These are phyloP conservation scores for Phycomyces nitens DNA, from an alignment of 192 early-diverging fungal species.

Conservation along the genomic window DNA sequence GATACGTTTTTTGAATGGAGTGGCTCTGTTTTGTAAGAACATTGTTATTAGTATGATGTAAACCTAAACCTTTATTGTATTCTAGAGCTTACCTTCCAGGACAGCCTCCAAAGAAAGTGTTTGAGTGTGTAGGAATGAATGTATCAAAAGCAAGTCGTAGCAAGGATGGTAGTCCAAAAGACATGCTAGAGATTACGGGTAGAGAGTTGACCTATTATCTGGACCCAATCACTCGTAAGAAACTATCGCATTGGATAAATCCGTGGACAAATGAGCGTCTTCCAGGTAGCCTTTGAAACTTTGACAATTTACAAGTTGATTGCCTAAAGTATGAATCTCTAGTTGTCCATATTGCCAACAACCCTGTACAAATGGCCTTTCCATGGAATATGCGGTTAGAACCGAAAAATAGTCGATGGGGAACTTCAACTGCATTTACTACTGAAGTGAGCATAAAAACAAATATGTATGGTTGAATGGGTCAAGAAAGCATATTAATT, in stretches of 20 bases:
- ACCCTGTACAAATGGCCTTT: conserved; percentile 21
- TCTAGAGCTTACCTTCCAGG: conserved; percentile 12
- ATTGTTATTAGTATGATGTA: too few relatives aligned
- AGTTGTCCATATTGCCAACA: conserved; percentile 21
- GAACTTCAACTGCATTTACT: neutral
- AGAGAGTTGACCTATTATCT: conserved; percentile 22
- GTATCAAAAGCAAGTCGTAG: conserved; percentile 7
- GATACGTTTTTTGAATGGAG: too few relatives aligned
- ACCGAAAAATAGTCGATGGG: neutral
- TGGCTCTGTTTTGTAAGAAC: too few relatives aligned
- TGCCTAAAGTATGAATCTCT: neutral
- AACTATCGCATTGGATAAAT: conserved; percentile 11
- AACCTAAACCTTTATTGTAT: neutral
- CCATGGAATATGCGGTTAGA: neutral
- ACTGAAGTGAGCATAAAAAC: conserved; percentile 2
- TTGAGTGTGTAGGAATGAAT: conserved; percentile 19
- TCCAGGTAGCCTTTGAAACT: neutral
- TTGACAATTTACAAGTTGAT: too few relatives aligned
- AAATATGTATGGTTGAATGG: too few relatives aligned
- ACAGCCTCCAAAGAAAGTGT: conserved; percentile 12
- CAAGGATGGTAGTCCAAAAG: neutral
- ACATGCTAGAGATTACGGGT: conserved; percentile 5
- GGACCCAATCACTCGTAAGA: conserved; percentile 7
- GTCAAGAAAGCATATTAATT: neutral
- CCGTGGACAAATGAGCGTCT: conserved; percentile 15